Conservation (phyloP, 345 rosid species). For the Euphorbia peplus region DNA sequence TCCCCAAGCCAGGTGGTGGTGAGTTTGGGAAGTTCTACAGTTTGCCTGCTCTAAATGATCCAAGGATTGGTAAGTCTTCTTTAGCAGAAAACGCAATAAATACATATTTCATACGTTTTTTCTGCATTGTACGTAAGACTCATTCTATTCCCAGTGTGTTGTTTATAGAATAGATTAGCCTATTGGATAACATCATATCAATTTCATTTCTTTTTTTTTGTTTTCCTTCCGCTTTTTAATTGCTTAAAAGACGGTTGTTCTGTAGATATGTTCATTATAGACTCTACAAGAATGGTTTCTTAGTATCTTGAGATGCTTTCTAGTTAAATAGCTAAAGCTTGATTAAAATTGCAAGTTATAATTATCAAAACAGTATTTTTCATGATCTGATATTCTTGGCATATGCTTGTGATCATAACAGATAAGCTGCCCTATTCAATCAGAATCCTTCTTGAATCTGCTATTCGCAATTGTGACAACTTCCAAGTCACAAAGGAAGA, state of each 20-base stretch:
- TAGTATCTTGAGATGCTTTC: background rate
- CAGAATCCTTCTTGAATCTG: constrained; percentile 92
- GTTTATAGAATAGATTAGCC: background rate
- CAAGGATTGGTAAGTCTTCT: constrained; percentile 68
- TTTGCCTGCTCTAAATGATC: constrained; percentile 89
- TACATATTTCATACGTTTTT: background rate
- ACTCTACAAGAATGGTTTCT: background rate
- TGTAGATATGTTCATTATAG: background rate
- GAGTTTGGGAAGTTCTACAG: constrained; percentile 93
- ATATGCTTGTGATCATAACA: constrained; percentile 25
- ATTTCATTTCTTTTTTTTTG: no score
- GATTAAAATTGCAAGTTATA: background rate
- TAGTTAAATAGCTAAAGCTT: constrained; percentile 1
- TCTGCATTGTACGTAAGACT: background rate
- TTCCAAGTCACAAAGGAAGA: constrained; percentile 91
- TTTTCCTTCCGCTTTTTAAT: background rate
- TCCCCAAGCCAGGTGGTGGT: constrained; percentile 95
- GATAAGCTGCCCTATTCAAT: constrained; percentile 92
- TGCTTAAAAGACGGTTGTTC: background rate
- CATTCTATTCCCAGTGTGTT: background rate
- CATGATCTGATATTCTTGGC: background rate
- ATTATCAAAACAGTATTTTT: background rate
- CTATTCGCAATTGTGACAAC: constrained; percentile 92
- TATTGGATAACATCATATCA: background rate
- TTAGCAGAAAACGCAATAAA: background rate